Base-by-base conservation (phyloP, 129 eudicot genomes). In the Pulicaria dysenterica region DNA sequence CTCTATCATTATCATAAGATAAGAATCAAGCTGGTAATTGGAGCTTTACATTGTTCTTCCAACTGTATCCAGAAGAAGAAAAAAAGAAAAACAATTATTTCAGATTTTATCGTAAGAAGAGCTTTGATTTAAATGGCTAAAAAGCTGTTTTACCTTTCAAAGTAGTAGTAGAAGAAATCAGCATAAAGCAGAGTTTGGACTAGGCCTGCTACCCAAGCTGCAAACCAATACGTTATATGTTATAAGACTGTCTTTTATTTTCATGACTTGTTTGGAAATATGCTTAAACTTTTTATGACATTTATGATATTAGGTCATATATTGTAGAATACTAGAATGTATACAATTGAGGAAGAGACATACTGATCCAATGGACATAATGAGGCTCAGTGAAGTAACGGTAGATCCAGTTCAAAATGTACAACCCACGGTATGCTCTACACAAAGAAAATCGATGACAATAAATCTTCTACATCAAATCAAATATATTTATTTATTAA, bases 301-400 rank as follows among this genome's bases (percentile, higher is more conserved):
- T 14, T 16, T 14, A 61, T 15, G 5, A 14, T 13, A 61, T 39
- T 24, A 24, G 31, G 46, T 61, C 8, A 38, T 13, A 61, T n/a
- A 14, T 14, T 61, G 48, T n/a, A 14, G 6, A 61, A 61, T 61
- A 11, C 12, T n/a, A 14, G 6, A 61, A 61, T 61, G 14, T 12
- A 64, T 39, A 64, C 19, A 41, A 8, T 24, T 34, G 60, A 17
- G 64, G 59, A 79, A 70, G 67, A 67, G 38, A 57, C 88, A 50
- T 89, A 94, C 98, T 83, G 76, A 94, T 94, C 98, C 98, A 94
- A 50, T 90, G 98, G 60, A 84, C 81, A 66, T 66, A 94, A 81
- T 94, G 98, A n/a, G 93, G 91, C 81, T 94, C 98, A 14, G 98
- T 94, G 79, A 87, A 94, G 89, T 90, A 88, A 79, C 98, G 96